These are phyloP conservation scores for Parietaria judaica DNA, from an alignment of 306 rosid genomes.

Conservation along the genomic window DNA sequence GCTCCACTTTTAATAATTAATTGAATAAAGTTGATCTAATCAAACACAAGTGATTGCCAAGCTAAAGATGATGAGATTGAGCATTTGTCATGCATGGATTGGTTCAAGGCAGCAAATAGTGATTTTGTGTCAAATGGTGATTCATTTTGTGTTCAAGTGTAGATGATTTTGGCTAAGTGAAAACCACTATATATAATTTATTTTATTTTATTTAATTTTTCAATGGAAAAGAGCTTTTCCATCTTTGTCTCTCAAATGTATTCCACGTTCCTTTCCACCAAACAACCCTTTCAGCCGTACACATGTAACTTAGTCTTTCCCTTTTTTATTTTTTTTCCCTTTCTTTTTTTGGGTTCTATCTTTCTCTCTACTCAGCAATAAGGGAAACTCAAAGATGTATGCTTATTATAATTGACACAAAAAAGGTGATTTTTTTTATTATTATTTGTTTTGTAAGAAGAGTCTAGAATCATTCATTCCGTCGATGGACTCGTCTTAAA, in stretches of 20 bases:
- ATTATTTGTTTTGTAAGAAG: too few relatives aligned
- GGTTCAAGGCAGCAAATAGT: conserved; percentile 3
- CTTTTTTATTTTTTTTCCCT: background rate
- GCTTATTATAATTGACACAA: background rate
- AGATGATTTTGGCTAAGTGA: conserved; percentile 20
- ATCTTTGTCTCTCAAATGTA: conserved; percentile 44
- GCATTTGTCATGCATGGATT: conserved; percentile 16
- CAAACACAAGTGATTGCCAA: conserved; percentile 2
- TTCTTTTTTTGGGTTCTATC: background rate
- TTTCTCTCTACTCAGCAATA: conserved; percentile 9
- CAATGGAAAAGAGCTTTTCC: conserved; percentile 20
- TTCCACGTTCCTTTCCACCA: conserved; percentile 73
- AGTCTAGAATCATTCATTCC: too few relatives aligned
- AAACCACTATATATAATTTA: too few relatives aligned
- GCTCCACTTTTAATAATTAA: conserved; percentile 31
- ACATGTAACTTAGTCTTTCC: conserved; percentile 8
- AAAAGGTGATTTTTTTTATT: too few relatives aligned
- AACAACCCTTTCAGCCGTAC: conserved; percentile 7
- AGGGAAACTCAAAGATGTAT: background rate
- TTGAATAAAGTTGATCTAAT: conserved; percentile 19
- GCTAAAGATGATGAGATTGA: conserved; percentile 8
- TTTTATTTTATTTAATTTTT: conserved; percentile 19
- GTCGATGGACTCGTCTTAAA: too few relatives aligned
- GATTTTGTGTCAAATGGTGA: conserved; percentile 9
- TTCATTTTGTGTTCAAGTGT: background rate